Base-by-base conservation (phyloP, 1,284 basidiomycete species). In the Gymnopus androsaceus region DNA sequence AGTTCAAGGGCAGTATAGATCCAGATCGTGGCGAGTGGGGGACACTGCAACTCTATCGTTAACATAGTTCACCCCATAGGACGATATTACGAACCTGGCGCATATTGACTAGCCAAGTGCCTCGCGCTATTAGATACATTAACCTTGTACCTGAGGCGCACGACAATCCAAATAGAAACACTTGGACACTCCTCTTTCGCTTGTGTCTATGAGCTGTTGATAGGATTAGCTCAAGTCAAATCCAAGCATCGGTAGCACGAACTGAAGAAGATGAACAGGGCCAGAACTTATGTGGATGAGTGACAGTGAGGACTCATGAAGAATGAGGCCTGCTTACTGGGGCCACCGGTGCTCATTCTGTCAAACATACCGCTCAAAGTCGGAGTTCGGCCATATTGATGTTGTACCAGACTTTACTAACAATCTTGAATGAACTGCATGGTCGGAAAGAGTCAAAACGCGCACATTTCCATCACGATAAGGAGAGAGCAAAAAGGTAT, bases 201-300 rank as follows among this genome's bases (percentile, higher is more conserved):
- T 90, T 91, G 64, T 90, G 77, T 25, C 89, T 78, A 19, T 50
- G 48, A 12, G 28, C 48, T 55, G 74, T 80, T 5, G 85, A 89
- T 91, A 60, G 11, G 51, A 56, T 56, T 55, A 54, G 49, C n/a
- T 15, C 28, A 30, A 48, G 50, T 53, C 19, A 19, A 41, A 40
- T 17, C 27, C 19, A 34, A 6, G 3, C 63, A 49, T 15, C 19
- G 11, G 12, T 19, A 40, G n/a, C 12, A 66, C 88, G 64, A 64
- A 90, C 90, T 86, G 67, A 89, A 92, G 68, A 91, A 92, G 57
- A 91, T 80, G 68, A 90, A 88, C 23, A 88, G 54, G 0, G 82
- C 81, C 57, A 92, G 70, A 58, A 90, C 89, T 90, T 61, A 30
- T 44, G 51, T 3, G 36, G 53, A 61, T 34, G 59, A 36, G 60